Conservation (phyloP, 345 rosid genomes). For the Salix udensis region DNA sequence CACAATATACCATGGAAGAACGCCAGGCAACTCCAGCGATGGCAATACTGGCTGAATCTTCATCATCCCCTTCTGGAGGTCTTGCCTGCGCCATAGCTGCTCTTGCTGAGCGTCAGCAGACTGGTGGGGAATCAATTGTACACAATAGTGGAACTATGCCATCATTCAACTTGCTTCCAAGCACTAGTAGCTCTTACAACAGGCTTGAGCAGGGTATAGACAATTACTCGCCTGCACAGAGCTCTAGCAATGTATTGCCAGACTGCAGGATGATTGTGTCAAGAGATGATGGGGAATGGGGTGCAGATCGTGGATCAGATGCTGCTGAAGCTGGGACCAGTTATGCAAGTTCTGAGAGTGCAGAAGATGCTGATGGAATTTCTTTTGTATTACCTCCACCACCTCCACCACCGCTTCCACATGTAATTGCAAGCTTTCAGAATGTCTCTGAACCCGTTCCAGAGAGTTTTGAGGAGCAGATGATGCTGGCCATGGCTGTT, state of each 20-base stretch:
- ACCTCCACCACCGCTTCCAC: constrained; percentile 23
- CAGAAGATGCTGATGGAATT: constrained; percentile 39
- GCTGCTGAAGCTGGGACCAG: constrained; percentile 71
- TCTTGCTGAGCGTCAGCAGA: constrained; percentile 82
- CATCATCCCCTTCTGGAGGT: constrained; percentile 79
- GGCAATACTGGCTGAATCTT: constrained; percentile 44
- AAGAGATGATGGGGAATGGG: constrained; percentile 53
- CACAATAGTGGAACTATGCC: constrained; percentile 40
- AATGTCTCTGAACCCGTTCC: constrained; percentile 53
- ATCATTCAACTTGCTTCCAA: constrained; percentile 43
- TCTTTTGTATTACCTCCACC: constrained; percentile 28
- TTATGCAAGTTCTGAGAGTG: constrained; percentile 57
- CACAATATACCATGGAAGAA: constrained; percentile 47
- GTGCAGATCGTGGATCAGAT: constrained; percentile 46
- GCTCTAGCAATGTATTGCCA: constrained; percentile 26
- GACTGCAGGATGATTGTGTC: constrained; percentile 27
- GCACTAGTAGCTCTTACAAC: constrained; percentile 47
- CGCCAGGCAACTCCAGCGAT: constrained; percentile 35
- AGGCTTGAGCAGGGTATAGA: constrained; percentile 40
- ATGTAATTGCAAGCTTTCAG: constrained; percentile 35
- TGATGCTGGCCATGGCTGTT: constrained; percentile 93
- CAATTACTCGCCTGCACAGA: constrained; percentile 33
- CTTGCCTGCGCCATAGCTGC: constrained; percentile 84
- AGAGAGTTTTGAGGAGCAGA: constrained; percentile 90
- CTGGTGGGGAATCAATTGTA: constrained; percentile 50